These are phyloP conservation scores for Cryptosporidium ryanae DNA, from an alignment of 169 alveolate genomes.

Conservation along the genomic window DNA sequence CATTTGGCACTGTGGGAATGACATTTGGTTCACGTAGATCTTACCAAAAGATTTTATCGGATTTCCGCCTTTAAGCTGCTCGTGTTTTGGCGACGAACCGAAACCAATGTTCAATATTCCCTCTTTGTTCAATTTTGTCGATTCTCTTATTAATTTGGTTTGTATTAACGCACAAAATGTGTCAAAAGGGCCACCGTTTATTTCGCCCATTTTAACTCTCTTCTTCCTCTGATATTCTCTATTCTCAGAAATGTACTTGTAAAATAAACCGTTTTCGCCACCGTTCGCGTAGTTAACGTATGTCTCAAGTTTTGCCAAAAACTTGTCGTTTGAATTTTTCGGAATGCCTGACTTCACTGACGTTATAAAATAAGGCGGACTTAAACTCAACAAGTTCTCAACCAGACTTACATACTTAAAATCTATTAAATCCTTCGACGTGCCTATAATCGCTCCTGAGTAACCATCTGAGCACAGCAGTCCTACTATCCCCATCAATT, in stretches of 20 bases:
- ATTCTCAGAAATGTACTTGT: slow-evolving; percentile 15
- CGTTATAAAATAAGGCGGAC: slow-evolving; percentile 42
- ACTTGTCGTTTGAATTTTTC: background rate
- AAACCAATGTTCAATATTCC: slow-evolving; percentile 59
- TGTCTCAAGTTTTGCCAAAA: slow-evolving; percentile 54
- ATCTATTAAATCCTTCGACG: slow-evolving; percentile 3
- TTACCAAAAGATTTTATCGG: slow-evolving; percentile 32
- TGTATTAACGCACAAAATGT: slow-evolving; percentile 37
- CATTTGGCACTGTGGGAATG: slow-evolving; percentile 71
- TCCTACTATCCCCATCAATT: slow-evolving; percentile 41
- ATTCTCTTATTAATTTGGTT: slow-evolving; percentile 29
- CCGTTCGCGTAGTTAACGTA: background rate
- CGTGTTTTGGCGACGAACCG: slow-evolving; percentile 15
- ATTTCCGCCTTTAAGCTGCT: slow-evolving; percentile 31
- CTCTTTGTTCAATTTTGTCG: slow-evolving; percentile 9
- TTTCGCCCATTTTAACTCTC: slow-evolving; percentile 13
- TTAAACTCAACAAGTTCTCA: slow-evolving; percentile 20
- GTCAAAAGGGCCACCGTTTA: slow-evolving; percentile 52
- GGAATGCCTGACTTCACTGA: slow-evolving; percentile 37
- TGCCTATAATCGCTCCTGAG: slow-evolving; percentile 73
- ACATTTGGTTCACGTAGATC: slow-evolving; percentile 24
- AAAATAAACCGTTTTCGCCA: slow-evolving; percentile 4
- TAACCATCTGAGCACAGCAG: slow-evolving; percentile 64
- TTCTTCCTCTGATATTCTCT: background rate
- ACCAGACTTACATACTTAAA: slow-evolving; percentile 23